Percentiles rank a stretch among this genome's conserved stretches.
Evolutionary conservation across 208 protist genomes (phyloP).

Genomic region (Phytomonas serpens): DNA sequence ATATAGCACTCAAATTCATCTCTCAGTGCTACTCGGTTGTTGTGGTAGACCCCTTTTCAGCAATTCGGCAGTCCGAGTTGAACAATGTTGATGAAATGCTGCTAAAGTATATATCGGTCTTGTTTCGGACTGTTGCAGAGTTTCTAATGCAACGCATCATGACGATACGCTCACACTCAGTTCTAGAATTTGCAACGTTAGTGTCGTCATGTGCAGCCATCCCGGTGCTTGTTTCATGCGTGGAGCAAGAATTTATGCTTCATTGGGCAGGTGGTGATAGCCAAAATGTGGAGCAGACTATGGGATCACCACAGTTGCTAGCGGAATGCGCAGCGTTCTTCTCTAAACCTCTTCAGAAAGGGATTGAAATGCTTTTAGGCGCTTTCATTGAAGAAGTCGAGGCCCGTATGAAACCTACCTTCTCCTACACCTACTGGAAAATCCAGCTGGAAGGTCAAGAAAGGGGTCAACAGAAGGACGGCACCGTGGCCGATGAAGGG

Average conservation of each 20-base stretch:
- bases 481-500: conserved; percentile 15
- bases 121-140: conserved; percentile 80
- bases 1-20: conserved; percentile 55
- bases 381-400: conserved; percentile 54
- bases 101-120: conserved; percentile 81
- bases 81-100: conserved; percentile 91
- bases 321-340: conserved; percentile 59
- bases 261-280: conserved; percentile 64
- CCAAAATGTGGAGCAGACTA: conserved; percentile 34
- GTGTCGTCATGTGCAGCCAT: conserved; percentile 71
- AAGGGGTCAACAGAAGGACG: conserved; percentile 17
- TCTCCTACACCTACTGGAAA: conserved; percentile 60
- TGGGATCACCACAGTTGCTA: conserved; percentile 67
- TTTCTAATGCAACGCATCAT: conserved; percentile 59
- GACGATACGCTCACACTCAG: conserved; percentile 27
- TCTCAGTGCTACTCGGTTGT: conserved; percentile 69
- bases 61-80: conserved; percentile 73
- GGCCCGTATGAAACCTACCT: conserved; percentile 38
- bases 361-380: conserved; percentile 61
- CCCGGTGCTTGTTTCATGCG: conserved; percentile 72
- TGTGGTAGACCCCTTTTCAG: conserved; percentile 38
- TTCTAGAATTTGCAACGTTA: conserved; percentile 66
- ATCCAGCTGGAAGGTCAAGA: conserved; percentile 33
- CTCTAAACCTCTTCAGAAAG: conserved; percentile 56
- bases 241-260: conserved; percentile 84